Percentiles rank a stretch among this genome's conserved stretches.
These are phyloP conservation scores for Alternaria atra DNA, from an alignment of 2,329 filamentous ascomycete species.

Conservation along the genomic window DNA sequence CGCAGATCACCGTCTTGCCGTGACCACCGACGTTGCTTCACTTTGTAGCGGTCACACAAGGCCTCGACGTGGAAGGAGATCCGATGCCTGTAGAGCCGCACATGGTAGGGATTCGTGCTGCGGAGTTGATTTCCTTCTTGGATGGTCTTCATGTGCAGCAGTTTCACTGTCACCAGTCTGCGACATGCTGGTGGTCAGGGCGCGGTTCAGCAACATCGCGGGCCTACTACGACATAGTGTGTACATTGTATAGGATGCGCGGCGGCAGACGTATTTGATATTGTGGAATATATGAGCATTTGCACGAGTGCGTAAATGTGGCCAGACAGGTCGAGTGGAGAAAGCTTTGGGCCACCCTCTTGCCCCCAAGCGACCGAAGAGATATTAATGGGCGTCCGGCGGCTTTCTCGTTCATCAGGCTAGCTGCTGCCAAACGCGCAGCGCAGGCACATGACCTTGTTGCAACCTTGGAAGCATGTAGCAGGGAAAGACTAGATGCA, in stretches of 20 bases:
- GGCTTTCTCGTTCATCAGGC: constrained; percentile 29
- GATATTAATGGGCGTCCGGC: constrained; percentile 39
- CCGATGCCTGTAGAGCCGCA: constrained; percentile 10
- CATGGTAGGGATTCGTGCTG: neutral
- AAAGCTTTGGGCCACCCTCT: constrained; percentile 4
- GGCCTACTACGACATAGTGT: neutral
- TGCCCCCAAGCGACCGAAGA: constrained; percentile 29
- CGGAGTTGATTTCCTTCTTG: neutral
- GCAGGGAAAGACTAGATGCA: constrained; percentile 25
- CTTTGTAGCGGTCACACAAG: constrained; percentile 4
- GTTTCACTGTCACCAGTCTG: constrained; percentile 23
- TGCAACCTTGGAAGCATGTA: constrained; percentile 6
- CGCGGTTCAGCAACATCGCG: neutral
- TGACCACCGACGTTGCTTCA: constrained; percentile 8
- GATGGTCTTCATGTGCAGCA: neutral
- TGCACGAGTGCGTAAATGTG: neutral
- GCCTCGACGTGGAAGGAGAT: neutral
- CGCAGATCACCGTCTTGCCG: constrained; percentile 5
- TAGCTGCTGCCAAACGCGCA: constrained; percentile 21
- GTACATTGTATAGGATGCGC: too few species aligned
- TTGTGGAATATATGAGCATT: neutral
- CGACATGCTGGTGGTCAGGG: constrained; percentile 18
- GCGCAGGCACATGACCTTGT: constrained; percentile 11
- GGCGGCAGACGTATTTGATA: neutral
- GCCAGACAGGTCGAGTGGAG: neutral